These are phyloP conservation scores for Fusarium poae DNA, from an alignment of 2,329 filamentous ascomycete genomes.

Conservation along the genomic window DNA sequence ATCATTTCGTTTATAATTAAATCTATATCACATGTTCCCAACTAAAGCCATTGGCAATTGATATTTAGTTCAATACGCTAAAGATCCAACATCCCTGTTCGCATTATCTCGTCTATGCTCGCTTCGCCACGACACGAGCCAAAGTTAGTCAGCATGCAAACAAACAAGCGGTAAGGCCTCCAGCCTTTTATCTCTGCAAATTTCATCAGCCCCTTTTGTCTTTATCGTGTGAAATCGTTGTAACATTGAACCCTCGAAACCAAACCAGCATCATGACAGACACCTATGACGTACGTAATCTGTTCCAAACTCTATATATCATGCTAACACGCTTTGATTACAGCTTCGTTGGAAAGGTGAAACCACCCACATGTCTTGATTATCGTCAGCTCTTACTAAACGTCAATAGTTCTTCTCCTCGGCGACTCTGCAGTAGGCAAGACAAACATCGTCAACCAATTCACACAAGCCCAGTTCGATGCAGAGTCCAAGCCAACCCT, in stretches of 20 bases:
- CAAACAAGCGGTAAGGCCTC: constrained; percentile 14
- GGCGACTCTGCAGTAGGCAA: constrained; percentile 15
- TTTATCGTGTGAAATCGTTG: background rate
- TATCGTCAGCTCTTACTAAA: background rate
- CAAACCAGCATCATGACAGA: background rate
- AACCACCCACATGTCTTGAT: too few species aligned
- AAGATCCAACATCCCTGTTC: background rate
- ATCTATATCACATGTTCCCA: too few species aligned
- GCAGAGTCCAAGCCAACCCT: background rate
- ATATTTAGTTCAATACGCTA: background rate
- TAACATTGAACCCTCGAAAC: background rate
- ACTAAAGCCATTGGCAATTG: background rate
- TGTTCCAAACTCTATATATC: background rate
- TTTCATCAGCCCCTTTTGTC: background rate
- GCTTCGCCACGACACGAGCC: constrained; percentile 4
- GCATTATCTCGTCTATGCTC: constrained; percentile 11
- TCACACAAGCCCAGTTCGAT: background rate
- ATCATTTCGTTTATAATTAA: too few species aligned
- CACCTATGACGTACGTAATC: constrained; percentile 1
- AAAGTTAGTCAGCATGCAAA: constrained; percentile 8
- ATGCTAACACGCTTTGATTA: background rate
- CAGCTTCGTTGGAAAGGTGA: constrained; percentile 5
- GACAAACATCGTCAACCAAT: constrained; percentile 16
- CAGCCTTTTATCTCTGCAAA: constrained; percentile 7
- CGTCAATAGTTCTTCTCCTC: background rate